A percentile compares a stretch with the other conserved stretches of the same genome.
phyloP scores from a whole-genome alignment of 768 basidiomycete species.

The Trametes sanguinea region DNA sequence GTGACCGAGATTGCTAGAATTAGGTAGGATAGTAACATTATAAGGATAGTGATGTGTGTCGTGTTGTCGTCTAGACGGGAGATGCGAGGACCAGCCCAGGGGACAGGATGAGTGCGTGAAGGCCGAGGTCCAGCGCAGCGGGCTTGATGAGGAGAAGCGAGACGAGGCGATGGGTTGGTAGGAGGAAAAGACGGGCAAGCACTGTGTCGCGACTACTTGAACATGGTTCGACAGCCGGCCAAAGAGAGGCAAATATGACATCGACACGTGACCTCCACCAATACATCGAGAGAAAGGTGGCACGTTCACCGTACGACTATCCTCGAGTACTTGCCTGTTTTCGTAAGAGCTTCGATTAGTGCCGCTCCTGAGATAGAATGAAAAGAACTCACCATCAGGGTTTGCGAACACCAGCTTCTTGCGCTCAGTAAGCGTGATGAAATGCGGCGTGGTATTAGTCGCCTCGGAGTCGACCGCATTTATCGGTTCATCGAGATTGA shows the following conservation, averaged over 20 bases:
- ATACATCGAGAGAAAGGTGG: background rate
- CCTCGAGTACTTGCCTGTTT: background rate
- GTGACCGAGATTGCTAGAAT: slow-evolving; percentile 11
- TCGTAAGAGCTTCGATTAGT: too few species aligned
- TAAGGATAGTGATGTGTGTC: background rate
- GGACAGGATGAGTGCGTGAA: background rate
- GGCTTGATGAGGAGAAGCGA: background rate
- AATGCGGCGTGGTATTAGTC: too few species aligned
- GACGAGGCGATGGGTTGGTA: background rate
- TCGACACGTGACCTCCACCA: background rate
- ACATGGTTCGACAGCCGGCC: slow-evolving; percentile 12
- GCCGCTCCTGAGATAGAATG: too few species aligned
- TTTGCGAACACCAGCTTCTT: too few species aligned
- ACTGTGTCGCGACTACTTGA: slow-evolving; percentile 8
- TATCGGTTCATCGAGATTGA: too few species aligned
- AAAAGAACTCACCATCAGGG: too few species aligned
- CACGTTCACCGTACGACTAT: background rate
- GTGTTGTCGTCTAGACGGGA: slow-evolving; percentile 9
- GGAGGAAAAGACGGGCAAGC: background rate
- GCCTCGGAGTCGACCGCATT: too few species aligned
- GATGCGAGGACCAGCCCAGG: slow-evolving; percentile 13
- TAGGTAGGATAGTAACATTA: slow-evolving; percentile 19
- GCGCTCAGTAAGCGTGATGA: too few species aligned
- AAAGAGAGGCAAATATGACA: slow-evolving; percentile 19
- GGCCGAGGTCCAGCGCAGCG: background rate